A percentile compares a stretch with the other conserved stretches of the same genome.
These are phyloP conservation scores for Brassica carinata DNA, from an alignment of 345 rosid genomes.

Conservation along the genomic window DNA sequence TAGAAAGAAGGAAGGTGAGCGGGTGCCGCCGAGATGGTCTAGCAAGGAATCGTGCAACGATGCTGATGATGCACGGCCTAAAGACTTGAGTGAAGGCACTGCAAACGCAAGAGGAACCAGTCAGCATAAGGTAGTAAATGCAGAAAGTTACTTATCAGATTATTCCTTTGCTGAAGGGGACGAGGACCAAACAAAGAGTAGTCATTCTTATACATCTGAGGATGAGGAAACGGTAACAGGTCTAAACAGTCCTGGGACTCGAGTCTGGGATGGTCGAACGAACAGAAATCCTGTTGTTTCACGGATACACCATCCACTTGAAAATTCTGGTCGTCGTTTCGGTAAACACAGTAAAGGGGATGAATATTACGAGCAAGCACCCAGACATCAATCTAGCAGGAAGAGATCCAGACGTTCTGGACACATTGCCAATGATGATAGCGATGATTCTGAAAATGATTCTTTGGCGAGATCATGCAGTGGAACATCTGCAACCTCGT, in stretches of 20 bases:
- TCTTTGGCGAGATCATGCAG: slow-evolving; percentile 60
- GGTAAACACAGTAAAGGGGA: slow-evolving; percentile 51
- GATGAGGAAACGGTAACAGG: slow-evolving; percentile 87
- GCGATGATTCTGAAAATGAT: slow-evolving; percentile 75
- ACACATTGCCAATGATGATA: slow-evolving; percentile 64
- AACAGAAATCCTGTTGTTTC: slow-evolving; percentile 74
- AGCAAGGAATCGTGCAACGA: slow-evolving; percentile 42
- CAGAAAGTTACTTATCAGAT: slow-evolving; percentile 42
- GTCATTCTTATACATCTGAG: slow-evolving; percentile 71
- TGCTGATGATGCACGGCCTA: slow-evolving; percentile 38
- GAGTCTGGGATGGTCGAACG: slow-evolving; percentile 94
- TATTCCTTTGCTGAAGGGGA: slow-evolving; percentile 57
- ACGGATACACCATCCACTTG: slow-evolving; percentile 95
- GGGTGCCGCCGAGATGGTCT: slow-evolving; percentile 34
- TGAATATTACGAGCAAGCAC: slow-evolving; percentile 50
- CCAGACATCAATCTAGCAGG: slow-evolving; percentile 57
- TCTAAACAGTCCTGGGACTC: slow-evolving; percentile 86
- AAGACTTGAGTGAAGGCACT: slow-evolving; percentile 27
- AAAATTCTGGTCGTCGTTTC: slow-evolving; percentile 55
- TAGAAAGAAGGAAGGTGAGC: slow-evolving; percentile 52
- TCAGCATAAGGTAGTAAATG: slow-evolving; percentile 40
- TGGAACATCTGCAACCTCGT: slow-evolving; percentile 74
- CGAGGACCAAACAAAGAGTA: slow-evolving; percentile 56
- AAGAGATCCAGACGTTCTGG: slow-evolving; percentile 77
- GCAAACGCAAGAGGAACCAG: slow-evolving; percentile 34